phyloP scores from a whole-genome alignment of 139 green algal species.

The Haematococcus lacustris region DNA sequence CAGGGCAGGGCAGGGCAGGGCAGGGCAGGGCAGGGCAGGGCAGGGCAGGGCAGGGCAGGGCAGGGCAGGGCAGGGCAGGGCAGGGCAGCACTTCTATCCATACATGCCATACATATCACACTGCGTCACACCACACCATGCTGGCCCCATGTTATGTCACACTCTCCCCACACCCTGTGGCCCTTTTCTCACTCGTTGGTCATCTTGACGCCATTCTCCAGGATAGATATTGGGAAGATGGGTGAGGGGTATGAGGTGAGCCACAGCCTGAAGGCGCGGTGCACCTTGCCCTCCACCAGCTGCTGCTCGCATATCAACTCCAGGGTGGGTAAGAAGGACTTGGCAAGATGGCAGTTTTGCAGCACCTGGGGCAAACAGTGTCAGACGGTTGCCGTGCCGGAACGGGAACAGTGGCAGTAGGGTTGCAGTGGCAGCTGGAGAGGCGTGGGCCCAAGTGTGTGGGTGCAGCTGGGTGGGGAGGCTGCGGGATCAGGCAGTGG shows the following conservation, averaged over 20 bases:
- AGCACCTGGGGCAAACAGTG: no score
- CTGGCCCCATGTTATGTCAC: no score
- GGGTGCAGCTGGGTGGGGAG: no score
- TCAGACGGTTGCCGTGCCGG: no score
- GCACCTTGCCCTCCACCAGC: background rate
- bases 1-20: no score
- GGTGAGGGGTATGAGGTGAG: constrained; percentile 56
- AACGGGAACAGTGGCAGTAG: no score
- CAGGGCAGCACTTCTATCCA: no score
- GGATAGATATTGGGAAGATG: constrained; percentile 57
- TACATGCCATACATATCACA: background rate
- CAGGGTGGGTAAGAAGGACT: constrained; percentile 58
- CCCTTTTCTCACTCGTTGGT: constrained; percentile 64
- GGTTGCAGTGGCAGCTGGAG: no score
- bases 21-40: no score
- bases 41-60: background rate
- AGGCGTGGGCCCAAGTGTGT: no score
- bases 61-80: background rate
- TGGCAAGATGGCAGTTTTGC: constrained; percentile 74
- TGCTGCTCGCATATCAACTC: constrained; percentile 25
- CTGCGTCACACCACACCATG: background rate
- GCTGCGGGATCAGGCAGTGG: no score
- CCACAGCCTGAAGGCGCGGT: constrained; percentile 62
- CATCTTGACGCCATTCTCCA: constrained; percentile 75
- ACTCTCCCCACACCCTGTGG: constrained; percentile 42